Evolutionary conservation across 1,284 basidiomycete genomes (phyloP), one percentile per base, ranked within the genome.

Genomic region (Leccinum subrobustum): DNA sequence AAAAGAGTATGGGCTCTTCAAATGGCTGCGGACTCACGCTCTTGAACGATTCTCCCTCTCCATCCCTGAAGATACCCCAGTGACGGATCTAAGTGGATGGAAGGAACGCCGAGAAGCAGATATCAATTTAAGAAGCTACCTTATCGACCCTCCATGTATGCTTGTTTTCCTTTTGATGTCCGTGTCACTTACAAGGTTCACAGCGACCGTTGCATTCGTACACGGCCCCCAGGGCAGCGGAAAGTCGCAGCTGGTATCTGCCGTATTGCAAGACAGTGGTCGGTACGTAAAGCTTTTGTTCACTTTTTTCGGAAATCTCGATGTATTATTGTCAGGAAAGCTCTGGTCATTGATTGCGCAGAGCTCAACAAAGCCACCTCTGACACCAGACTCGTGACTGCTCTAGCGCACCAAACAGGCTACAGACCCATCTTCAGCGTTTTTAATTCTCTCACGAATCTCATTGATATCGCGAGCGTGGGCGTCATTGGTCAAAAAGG

Each of bases 401-500:
- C 81, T 2, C 77, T 98, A 4, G 93, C 95, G 1, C 77, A 76
- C 11, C 91, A 97, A 73, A 95, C 92, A 0, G 94, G 95, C 56
- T 97, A 96, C 74, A 90, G 88, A 82, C 95, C 95, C 2, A 81
- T 94, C 6, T 98, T 98, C 76, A 89, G 89, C 4, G 94, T 96
- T 79, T 77, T 97, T 59, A 90, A 90, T 68, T 93, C 91, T 1
- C 75, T 96, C 69, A 94, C 89, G 72, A 91, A 86, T 63, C 76
- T 98, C 60, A 87, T 98, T 62, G 96, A 99, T 71, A 81, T 99
- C n/a, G 95, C 93, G 0, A 90, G 91, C 58, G 86, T 96, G 39
- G 95, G 96, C 6, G 72, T 99, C 23, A 98, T 98, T 67, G 96
- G 96, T 1, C 95, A 96, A 72, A 98, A 98, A 79, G 85, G 91